Evolutionary conservation across 2,329 filamentous ascomycete genomes (phyloP).

Genomic region (Calonectria hongkongensis): DNA sequence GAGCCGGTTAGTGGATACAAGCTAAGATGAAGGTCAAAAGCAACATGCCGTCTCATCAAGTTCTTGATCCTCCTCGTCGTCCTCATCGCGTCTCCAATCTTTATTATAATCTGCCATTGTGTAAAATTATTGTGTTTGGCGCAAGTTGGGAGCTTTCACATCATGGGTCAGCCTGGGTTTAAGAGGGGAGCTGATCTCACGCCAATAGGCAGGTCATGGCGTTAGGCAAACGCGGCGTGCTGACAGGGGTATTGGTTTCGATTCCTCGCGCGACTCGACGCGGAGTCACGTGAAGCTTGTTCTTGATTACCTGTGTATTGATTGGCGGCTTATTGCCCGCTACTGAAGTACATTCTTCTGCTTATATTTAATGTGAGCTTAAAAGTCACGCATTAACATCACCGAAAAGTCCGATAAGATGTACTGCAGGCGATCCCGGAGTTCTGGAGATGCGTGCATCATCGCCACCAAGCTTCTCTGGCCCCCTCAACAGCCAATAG

Average conservation of each 20-base stretch:
- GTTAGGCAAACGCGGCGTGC: constrained; percentile 58
- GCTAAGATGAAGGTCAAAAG: constrained; percentile 6
- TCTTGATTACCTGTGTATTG: constrained; percentile 47
- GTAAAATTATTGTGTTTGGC: constrained; percentile 38
- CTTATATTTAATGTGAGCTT: not conserved
- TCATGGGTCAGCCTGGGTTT: constrained; percentile 48
- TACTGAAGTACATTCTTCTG: constrained; percentile 41
- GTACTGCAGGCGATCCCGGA: constrained; percentile 50
- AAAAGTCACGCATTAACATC: constrained; percentile 38
- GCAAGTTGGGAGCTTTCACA: constrained; percentile 39
- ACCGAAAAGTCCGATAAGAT: constrained; percentile 49
- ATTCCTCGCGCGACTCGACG: constrained; percentile 43
- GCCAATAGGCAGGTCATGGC: constrained; percentile 49
- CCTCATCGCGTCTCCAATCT: constrained; percentile 71
- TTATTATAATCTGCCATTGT: constrained; percentile 59
- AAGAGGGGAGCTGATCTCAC: constrained; percentile 50
- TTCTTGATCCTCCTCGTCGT: constrained; percentile 78
- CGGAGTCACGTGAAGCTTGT: constrained; percentile 57
- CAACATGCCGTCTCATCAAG: constrained; percentile 77
- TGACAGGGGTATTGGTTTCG: constrained; percentile 46
- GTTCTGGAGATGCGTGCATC: constrained; percentile 52
- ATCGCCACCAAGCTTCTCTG: constrained; percentile 51
- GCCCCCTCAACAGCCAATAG: constrained; percentile 48
- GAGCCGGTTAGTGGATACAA: constrained; percentile 41
- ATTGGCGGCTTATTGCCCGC: constrained; percentile 51